Conservation (phyloP, 345 rosid genomes). For the Xanthoceras sorbifolium region DNA sequence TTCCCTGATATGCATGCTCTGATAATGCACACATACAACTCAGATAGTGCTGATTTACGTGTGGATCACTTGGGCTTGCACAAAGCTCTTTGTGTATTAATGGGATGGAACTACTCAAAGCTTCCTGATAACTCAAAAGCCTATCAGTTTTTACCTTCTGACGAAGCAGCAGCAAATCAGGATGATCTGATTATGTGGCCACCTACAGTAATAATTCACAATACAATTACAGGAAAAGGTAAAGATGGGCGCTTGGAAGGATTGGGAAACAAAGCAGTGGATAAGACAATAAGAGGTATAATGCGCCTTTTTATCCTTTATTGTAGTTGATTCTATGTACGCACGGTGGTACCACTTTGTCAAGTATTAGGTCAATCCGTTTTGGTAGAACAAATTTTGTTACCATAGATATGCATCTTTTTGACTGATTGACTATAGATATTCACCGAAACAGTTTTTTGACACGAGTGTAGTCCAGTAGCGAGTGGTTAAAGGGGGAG, state of each 20-base stretch:
- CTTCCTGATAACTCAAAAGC: conserved; percentile 87
- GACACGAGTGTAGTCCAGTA: not conserved
- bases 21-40: conserved; percentile 88
- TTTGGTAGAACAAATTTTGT: not conserved
- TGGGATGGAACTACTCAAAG: conserved; percentile 91
- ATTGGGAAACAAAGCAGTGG: conserved; percentile 96
- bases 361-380: not conserved
- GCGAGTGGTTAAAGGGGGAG: not conserved
- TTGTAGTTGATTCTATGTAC: conserved; percentile 31
- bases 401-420: not conserved
- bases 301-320: conserved; percentile 34
- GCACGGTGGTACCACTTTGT: conserved; percentile 6
- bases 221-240: conserved; percentile 90
- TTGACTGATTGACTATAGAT: not conserved
- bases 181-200: conserved; percentile 98
- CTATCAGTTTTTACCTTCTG: conserved; percentile 75
- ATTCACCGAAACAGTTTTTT: not conserved
- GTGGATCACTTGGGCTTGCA: conserved; percentile 96
- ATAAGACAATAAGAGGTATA: conserved; percentile 89
- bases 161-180: conserved; percentile 74
- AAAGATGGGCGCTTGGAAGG: conserved; percentile 98
- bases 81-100: conserved; percentile 89
- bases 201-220: conserved; percentile 86
- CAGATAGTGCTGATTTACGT: conserved; percentile 69
- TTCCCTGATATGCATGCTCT: conserved; percentile 87